A percentile compares a stretch with the other conserved stretches of the same genome.
Evolutionary conservation across 2,329 filamentous ascomycete genomes (phyloP).

Genomic region (Aphanoascus verrucosus): DNA sequence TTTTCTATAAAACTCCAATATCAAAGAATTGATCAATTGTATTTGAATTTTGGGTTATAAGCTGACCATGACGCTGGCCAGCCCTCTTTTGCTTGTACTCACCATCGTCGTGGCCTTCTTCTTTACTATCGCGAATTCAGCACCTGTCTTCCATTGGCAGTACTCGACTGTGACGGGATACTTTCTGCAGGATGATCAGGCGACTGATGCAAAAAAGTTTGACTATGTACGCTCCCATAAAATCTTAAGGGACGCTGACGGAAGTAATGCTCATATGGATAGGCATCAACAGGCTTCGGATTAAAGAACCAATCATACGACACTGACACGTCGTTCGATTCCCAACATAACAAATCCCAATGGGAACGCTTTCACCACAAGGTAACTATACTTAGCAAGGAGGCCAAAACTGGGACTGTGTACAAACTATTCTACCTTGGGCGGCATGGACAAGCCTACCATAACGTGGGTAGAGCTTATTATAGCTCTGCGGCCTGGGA

Average conservation of each 20-base stretch:
- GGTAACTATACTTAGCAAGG: slow-evolving; percentile 37
- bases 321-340: slow-evolving; percentile 26
- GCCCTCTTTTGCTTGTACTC: slow-evolving; percentile 8
- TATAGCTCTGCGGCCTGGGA: slow-evolving; percentile 53
- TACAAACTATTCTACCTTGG: slow-evolving; percentile 51
- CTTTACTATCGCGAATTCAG: slow-evolving; percentile 11
- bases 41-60: not conserved
- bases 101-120: slow-evolving; percentile 6
- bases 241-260: not conserved
- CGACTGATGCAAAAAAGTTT: slow-evolving; percentile 38
- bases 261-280: not conserved
- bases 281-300: slow-evolving; percentile 32
- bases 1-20: no score
- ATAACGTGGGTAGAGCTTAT: slow-evolving; percentile 50
- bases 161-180: slow-evolving; percentile 38
- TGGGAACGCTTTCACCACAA: slow-evolving; percentile 46
- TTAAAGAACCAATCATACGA: slow-evolving; percentile 39
- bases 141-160: slow-evolving; percentile 19
- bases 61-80: not conserved
- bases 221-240: slow-evolving; percentile 35
- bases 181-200: slow-evolving; percentile 42
- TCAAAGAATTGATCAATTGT: no score
- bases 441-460: slow-evolving; percentile 50
- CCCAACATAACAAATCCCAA: slow-evolving; percentile 35
- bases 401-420: slow-evolving; percentile 27